Conservation (phyloP, 2,329 filamentous ascomycete genomes). For the Neobulgaria alba region DNA sequence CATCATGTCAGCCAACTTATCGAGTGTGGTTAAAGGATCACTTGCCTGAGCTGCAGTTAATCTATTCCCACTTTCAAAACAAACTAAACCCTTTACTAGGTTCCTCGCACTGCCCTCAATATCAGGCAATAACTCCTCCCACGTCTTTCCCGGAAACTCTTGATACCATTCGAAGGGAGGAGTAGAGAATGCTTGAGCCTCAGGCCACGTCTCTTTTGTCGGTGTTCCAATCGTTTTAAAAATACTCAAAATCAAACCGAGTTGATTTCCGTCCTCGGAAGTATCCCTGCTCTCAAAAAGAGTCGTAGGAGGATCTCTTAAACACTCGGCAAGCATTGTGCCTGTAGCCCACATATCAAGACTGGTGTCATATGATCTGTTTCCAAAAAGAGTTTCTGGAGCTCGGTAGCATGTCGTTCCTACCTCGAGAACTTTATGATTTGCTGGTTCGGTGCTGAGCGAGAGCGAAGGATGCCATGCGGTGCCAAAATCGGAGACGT, state of each 20-base stretch:
- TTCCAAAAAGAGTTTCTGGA: constrained; percentile 83
- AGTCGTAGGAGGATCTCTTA: constrained; percentile 42
- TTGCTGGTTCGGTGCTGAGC: constrained; percentile 47
- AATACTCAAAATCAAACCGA: constrained; percentile 83
- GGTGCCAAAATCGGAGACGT: constrained; percentile 86
- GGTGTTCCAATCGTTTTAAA: constrained; percentile 90
- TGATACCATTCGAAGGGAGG: constrained; percentile 90
- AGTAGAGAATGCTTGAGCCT: constrained; percentile 55
- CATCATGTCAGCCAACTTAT: neutral
- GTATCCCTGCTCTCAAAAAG: constrained; percentile 72
- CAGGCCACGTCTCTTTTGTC: constrained; percentile 72
- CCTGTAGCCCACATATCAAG: constrained; percentile 90
- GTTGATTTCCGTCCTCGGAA: constrained; percentile 78
- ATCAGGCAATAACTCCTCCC: constrained; percentile 61
- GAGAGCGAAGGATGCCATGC: constrained; percentile 62
- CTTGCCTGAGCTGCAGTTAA: constrained; percentile 55
- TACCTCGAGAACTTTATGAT: constrained; percentile 79
- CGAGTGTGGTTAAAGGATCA: neutral
- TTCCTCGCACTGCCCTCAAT: constrained; percentile 51
- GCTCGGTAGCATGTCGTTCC: constrained; percentile 87
- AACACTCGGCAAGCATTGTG: constrained; percentile 72
- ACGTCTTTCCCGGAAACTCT: constrained; percentile 57
- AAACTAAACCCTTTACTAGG: constrained; percentile 59
- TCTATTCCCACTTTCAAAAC: constrained; percentile 61
- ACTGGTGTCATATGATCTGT: constrained; percentile 58